These are phyloP conservation scores for Rhynchosporium secalis DNA, from an alignment of 2,329 filamentous ascomycete species.

Conservation along the genomic window DNA sequence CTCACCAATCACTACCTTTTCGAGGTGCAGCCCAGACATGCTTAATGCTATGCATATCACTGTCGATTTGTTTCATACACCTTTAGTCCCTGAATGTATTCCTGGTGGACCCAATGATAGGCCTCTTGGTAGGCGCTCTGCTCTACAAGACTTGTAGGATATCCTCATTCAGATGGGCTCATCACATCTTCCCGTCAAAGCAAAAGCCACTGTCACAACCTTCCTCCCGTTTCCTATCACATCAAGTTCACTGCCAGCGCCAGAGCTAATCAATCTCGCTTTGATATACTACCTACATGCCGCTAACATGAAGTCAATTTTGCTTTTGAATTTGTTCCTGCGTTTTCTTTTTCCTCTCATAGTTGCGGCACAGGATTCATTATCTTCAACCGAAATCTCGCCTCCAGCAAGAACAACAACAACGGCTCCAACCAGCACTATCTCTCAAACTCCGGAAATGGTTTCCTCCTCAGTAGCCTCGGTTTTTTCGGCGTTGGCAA, in stretches of 20 bases:
- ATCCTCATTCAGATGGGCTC: conserved; percentile 24
- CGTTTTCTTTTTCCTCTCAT: conserved; percentile 29
- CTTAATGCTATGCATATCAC: conserved; percentile 22
- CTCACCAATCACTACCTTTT: conserved; percentile 24
- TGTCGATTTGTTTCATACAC: conserved; percentile 34
- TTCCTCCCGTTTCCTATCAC: conserved; percentile 25
- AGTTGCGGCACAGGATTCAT: conserved; percentile 32
- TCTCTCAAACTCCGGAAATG: conserved; percentile 38
- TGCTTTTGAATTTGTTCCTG: conserved; percentile 33
- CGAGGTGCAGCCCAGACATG: conserved; percentile 2
- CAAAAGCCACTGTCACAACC: conserved; percentile 21
- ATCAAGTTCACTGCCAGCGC: conserved; percentile 27
- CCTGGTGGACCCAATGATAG: conserved; percentile 34
- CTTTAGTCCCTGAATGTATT: conserved; percentile 17
- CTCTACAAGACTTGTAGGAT: conserved; percentile 28
- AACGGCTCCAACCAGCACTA: conserved; percentile 26
- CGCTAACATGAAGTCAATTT: conserved; percentile 32
- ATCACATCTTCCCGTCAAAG: conserved; percentile 26
- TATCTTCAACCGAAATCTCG: conserved; percentile 17
- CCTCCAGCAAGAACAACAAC: conserved; percentile 23
- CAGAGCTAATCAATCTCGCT: conserved; percentile 18
- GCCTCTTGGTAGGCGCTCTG: conserved; percentile 32
- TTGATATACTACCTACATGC: conserved; percentile 24
- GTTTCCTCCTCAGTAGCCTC: conserved; percentile 38
- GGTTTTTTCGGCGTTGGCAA: conserved; percentile 36